These are phyloP conservation scores for Cryptococcus sp. DNA, from an alignment of 1,284 basidiomycete genomes.

Conservation along the genomic window DNA sequence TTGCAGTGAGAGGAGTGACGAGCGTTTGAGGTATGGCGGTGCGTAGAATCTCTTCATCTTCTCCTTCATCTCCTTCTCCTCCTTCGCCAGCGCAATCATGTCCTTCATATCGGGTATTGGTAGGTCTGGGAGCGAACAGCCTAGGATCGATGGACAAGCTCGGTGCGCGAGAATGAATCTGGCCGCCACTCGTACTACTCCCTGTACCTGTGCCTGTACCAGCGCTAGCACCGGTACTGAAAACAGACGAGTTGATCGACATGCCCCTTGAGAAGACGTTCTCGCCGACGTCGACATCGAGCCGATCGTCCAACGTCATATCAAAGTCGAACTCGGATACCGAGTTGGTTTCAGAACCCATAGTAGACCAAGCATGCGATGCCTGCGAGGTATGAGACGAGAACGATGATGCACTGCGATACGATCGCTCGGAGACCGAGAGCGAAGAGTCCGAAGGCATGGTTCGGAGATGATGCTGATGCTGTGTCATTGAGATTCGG, in stretches of 20 bases:
- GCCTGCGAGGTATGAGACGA: conserved; percentile 7
- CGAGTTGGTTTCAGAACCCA: conserved; percentile 1
- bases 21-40: too few species aligned
- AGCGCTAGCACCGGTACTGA: too few species aligned
- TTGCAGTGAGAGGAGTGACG: too few species aligned
- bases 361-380: conserved; percentile 14
- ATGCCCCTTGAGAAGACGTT: neutral
- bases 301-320: neutral
- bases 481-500: neutral
- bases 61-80: conserved; percentile 12
- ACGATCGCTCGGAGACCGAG: conserved; percentile 3
- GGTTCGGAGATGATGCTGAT: neutral
- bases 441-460: conserved; percentile 7
- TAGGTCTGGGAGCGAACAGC: conserved; percentile 19
- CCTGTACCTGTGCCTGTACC: too few species aligned
- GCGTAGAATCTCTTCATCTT: neutral
- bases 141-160: conserved; percentile 33
- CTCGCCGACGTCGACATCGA: neutral
- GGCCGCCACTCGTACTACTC: too few species aligned
- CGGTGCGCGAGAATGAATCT: conserved; percentile 1
- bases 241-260: too few species aligned
- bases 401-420: conserved; percentile 26
- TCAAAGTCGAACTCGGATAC: conserved; percentile 9
- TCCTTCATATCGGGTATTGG: neutral
- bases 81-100: conserved; percentile 8